These are phyloP conservation scores for Eragrostis nindensis DNA, from an alignment of 176 grass and related monocot genomes.

Conservation along the genomic window DNA sequence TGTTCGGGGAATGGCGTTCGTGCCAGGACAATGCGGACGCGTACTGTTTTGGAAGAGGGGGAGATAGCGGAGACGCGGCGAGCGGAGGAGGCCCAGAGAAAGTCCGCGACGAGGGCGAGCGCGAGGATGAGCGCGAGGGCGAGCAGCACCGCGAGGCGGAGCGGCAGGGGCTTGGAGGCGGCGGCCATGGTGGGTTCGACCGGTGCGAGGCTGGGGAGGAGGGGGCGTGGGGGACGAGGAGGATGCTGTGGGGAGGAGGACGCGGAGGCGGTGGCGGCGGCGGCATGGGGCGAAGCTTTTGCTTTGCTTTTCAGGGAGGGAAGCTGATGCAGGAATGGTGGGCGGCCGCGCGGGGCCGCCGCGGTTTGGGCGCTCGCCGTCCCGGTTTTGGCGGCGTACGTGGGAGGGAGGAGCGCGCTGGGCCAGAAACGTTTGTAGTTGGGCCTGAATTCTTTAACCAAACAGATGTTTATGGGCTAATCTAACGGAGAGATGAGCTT, in stretches of 20 bases:
- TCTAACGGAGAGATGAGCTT: too few relatives aligned
- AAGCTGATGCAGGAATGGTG: neutral
- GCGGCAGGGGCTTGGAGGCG: conserved; percentile 40
- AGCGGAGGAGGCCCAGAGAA: conserved; percentile 59
- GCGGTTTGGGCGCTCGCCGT: neutral
- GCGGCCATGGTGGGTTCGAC: conserved; percentile 9
- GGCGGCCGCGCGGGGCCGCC: conserved; percentile 35
- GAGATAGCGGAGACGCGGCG: neutral
- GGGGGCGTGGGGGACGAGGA: neutral
- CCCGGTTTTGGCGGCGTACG: neutral
- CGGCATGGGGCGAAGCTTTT: conserved; percentile 10
- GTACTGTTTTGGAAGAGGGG: conserved; percentile 13
- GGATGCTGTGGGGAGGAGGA: neutral
- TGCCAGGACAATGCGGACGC: neutral
- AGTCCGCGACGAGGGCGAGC: conserved; percentile 59
- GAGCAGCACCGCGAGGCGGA: conserved; percentile 43
- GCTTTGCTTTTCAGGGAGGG: neutral
- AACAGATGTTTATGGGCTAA: too few relatives aligned
- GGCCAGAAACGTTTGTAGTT: too few relatives aligned
- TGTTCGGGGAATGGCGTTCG: neutral
- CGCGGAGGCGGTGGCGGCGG: neutral
- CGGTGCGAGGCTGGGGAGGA: neutral
- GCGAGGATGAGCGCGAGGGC: conserved; percentile 57
- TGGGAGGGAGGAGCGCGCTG: neutral
- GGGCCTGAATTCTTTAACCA: too few relatives aligned